These are phyloP conservation scores for Trichoderma citrinoviride DNA, from an alignment of 2,329 filamentous ascomycete genomes.

Conservation along the genomic window DNA sequence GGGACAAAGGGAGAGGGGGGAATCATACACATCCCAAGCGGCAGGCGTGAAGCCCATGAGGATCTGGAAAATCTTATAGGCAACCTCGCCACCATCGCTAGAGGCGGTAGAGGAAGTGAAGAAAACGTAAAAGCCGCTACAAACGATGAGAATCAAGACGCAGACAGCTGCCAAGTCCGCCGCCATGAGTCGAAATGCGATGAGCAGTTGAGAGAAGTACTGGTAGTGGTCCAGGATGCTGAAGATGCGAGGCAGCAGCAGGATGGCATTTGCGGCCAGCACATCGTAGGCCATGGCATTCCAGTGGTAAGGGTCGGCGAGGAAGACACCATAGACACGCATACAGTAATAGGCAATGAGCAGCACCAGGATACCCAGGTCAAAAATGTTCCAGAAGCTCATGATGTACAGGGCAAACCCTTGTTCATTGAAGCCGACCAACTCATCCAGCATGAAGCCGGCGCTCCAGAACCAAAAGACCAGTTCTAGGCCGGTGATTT, in stretches of 20 bases:
- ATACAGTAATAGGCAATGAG: constrained; percentile 88
- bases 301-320: constrained; percentile 71
- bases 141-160: constrained; percentile 78
- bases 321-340: constrained; percentile 80
- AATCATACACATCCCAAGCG: constrained; percentile 77
- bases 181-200: constrained; percentile 92
- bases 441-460: constrained; percentile 93
- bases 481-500: constrained; percentile 81
- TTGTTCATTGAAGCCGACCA: constrained; percentile 95
- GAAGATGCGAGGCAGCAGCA: constrained; percentile 87
- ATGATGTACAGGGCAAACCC: constrained; percentile 95
- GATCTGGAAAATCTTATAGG: constrained; percentile 89
- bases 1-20: background rate
- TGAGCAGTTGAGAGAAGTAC: constrained; percentile 92
- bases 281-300: constrained; percentile 90
- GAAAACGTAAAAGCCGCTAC: constrained; percentile 93
- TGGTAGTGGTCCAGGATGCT: constrained; percentile 92
- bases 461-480: constrained; percentile 98
- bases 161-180: constrained; percentile 83
- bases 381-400: constrained; percentile 97
- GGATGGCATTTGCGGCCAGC: constrained; percentile 84
- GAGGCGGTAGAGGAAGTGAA: constrained; percentile 78
- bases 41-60: constrained; percentile 95
- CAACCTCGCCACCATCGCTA: constrained; percentile 69
- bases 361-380: constrained; percentile 81